Evolutionary conservation across 495 filamentous ascomycete genomes (phyloP).

Genomic region (Aspergillus asperescens): DNA sequence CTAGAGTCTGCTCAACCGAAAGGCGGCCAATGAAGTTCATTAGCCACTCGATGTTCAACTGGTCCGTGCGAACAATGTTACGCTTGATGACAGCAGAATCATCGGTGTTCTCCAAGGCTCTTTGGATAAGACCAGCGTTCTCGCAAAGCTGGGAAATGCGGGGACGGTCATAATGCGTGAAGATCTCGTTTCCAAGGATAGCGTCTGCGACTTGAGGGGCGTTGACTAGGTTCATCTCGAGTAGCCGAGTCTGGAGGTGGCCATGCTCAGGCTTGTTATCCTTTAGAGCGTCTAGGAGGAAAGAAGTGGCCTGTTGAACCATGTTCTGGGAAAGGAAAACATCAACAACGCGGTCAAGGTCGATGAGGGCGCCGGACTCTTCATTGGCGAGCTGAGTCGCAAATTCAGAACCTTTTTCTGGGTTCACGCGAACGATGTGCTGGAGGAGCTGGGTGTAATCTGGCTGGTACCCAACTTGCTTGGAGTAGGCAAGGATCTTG

Average conservation of each 20-base stretch:
- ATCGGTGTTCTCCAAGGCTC: slow-evolving; percentile 90
- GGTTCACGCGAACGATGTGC: slow-evolving; percentile 86
- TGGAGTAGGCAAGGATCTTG: slow-evolving; percentile 85
- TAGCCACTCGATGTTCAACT: slow-evolving; percentile 83
- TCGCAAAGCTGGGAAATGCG: slow-evolving; percentile 88
- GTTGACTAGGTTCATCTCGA: slow-evolving; percentile 97
- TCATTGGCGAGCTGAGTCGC: slow-evolving; percentile 81
- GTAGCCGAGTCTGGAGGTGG: slow-evolving; percentile 82
- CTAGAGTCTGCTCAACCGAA: slow-evolving; percentile 88
- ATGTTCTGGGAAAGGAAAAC: slow-evolving; percentile 97
- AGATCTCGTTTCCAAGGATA: slow-evolving; percentile 96
- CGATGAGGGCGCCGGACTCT: slow-evolving; percentile 77
- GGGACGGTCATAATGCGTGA: slow-evolving; percentile 87
- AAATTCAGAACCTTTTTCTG: slow-evolving; percentile 93
- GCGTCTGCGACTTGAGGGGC: slow-evolving; percentile 97
- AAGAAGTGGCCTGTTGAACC: slow-evolving; percentile 95
- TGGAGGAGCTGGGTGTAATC: slow-evolving; percentile 88
- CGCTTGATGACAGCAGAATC: slow-evolving; percentile 88
- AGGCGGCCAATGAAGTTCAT: slow-evolving; percentile 88
- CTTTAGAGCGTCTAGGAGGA: slow-evolving; percentile 90
- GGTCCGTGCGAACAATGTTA: slow-evolving; percentile 73
- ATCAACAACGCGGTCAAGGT: slow-evolving; percentile 91
- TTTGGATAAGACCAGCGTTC: slow-evolving; percentile 77
- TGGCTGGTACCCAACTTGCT: slow-evolving; percentile 75
- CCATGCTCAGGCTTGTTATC: slow-evolving; percentile 92